Conservation (phyloP, 2,329 filamentous ascomycete species). For the Colletotrichum agaves region DNA sequence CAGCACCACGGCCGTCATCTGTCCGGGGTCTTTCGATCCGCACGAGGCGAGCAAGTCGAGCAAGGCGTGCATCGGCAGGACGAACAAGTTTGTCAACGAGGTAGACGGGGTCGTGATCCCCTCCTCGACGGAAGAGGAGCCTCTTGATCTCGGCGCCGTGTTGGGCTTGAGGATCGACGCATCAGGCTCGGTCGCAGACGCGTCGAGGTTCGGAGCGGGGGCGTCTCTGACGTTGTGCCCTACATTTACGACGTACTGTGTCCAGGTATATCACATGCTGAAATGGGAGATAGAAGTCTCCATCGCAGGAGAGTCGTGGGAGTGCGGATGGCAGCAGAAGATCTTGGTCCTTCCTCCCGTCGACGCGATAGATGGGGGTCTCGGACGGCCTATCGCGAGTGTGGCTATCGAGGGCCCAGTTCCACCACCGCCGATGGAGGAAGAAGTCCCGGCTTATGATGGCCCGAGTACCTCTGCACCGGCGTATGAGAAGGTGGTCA, state of each 20-base stretch:
- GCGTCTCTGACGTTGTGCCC: not conserved
- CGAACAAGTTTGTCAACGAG: not conserved
- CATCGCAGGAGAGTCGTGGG: constrained; percentile 2
- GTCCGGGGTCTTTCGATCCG: constrained; percentile 26
- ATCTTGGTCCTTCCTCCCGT: constrained; percentile 1
- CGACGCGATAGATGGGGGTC: not conserved
- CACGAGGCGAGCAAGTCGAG: constrained; percentile 17
- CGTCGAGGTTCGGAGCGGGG: not conserved
- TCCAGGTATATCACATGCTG: not conserved
- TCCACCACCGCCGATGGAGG: not conserved
- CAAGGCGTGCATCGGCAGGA: not conserved
- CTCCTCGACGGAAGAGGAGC: not conserved
- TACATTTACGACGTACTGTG: constrained; percentile 5
- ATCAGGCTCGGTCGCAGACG: not conserved
- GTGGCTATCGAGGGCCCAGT: not conserved
- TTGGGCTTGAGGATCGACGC: constrained; percentile 4
- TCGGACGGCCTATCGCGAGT: not conserved
- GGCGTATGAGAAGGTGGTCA: constrained; percentile 13
- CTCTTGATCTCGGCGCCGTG: constrained; percentile 2
- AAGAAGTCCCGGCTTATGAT: constrained; percentile 12
- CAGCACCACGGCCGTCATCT: constrained; percentile 34
- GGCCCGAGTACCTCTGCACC: constrained; percentile 3
- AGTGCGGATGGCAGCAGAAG: constrained; percentile 4
- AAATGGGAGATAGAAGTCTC: constrained; percentile 1
- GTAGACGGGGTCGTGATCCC: not conserved